phyloP scores from a whole-genome alignment of 2,329 filamentous ascomycete species.

The Aspergillus udagawae region DNA sequence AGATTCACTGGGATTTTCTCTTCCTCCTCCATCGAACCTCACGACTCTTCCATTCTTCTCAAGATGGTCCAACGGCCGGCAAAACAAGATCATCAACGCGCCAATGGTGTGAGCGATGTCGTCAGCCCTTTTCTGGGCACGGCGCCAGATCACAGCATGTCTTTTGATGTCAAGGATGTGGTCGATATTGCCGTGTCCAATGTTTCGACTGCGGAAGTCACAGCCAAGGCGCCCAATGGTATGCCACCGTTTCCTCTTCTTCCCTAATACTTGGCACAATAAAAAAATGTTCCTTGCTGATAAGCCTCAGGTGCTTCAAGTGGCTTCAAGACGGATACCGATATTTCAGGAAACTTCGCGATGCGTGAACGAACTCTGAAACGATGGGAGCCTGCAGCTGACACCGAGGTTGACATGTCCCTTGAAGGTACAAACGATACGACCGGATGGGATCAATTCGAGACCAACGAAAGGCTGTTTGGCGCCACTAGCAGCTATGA shows the following conservation, averaged over 20 bases:
- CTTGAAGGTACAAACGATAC: slow-evolving; percentile 58
- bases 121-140: slow-evolving; percentile 40
- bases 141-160: slow-evolving; percentile 50
- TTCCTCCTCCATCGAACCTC: slow-evolving; percentile 49
- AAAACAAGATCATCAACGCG: slow-evolving; percentile 29
- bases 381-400: slow-evolving; percentile 71
- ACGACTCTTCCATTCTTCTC: slow-evolving; percentile 53
- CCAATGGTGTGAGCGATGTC: slow-evolving; percentile 41
- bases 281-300: slow-evolving; percentile 1
- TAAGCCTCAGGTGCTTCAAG: slow-evolving; percentile 55
- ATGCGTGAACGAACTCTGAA: slow-evolving; percentile 72
- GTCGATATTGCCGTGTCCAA: slow-evolving; percentile 53
- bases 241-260: slow-evolving; percentile 13
- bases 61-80: slow-evolving; percentile 61
- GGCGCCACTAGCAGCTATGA: slow-evolving; percentile 87
- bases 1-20: slow-evolving; percentile 60
- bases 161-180: slow-evolving; percentile 59
- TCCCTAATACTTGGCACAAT: neutral
- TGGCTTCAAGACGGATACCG: slow-evolving; percentile 79
- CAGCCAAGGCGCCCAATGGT: slow-evolving; percentile 57
- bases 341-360: slow-evolving; percentile 73
- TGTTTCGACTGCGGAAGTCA: slow-evolving; percentile 50
- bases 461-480: slow-evolving; percentile 80
- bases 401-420: slow-evolving; percentile 61
- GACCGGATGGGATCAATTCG: slow-evolving; percentile 86